Evolutionary conservation across 495 filamentous ascomycete species (phyloP).

Genomic region (Xylaria grammica): DNA sequence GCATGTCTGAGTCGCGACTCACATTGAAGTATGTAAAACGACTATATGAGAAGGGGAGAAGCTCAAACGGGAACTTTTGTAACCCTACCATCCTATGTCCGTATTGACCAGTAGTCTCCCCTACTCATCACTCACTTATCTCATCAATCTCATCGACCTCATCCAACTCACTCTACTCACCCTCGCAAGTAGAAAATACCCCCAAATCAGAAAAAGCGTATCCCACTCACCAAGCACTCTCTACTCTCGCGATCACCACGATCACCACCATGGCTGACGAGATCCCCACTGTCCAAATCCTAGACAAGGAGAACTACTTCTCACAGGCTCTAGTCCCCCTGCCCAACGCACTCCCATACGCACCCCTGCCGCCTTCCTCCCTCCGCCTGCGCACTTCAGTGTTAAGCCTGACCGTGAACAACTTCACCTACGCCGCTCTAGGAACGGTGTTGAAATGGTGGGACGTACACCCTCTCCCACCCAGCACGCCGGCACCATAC

Average conservation of each 20-base stretch:
- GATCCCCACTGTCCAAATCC: slow-evolving; percentile 37
- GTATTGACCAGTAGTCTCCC: too few species aligned
- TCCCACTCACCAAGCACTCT: background rate
- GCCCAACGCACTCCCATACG: slow-evolving; percentile 34
- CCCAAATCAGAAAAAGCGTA: too few species aligned
- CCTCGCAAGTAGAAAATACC: too few species aligned
- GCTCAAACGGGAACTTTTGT: too few species aligned
- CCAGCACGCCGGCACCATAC: slow-evolving; percentile 54
- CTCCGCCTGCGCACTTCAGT: slow-evolving; percentile 52
- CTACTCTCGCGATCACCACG: background rate
- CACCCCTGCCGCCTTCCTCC: slow-evolving; percentile 34
- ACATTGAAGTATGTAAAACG: too few species aligned
- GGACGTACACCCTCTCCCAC: slow-evolving; percentile 43
- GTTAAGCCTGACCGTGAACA: slow-evolving; percentile 59
- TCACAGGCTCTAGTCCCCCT: slow-evolving; percentile 40
- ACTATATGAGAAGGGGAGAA: too few species aligned
- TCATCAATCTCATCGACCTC: too few species aligned
- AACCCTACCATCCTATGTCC: too few species aligned
- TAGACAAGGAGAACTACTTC: slow-evolving; percentile 44
- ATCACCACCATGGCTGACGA: slow-evolving; percentile 15
- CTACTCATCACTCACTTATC: too few species aligned
- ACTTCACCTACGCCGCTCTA: slow-evolving; percentile 57
- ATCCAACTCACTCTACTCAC: background rate
- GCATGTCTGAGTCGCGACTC: too few species aligned
- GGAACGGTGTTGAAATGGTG: slow-evolving; percentile 58